A percentile compares a stretch with the other conserved stretches of the same genome.
These are phyloP conservation scores for Chenopodium quinoa DNA, from an alignment of 148 eudicot species.

Conservation along the genomic window DNA sequence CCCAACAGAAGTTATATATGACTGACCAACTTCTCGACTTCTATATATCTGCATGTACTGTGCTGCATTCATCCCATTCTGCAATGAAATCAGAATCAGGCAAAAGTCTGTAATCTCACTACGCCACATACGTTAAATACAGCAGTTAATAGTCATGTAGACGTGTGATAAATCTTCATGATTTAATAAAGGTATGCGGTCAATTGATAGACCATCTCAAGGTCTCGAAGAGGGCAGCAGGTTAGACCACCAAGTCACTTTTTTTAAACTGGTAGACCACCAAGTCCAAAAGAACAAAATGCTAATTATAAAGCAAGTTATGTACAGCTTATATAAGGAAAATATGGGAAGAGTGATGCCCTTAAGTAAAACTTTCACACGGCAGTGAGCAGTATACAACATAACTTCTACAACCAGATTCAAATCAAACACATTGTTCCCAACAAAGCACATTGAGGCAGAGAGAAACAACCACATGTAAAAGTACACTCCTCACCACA, in stretches of 20 bases:
- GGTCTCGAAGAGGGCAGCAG: neutral
- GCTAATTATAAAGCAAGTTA: no score
- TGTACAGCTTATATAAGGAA: no score
- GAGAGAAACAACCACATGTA: neutral
- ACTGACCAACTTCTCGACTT: constrained; percentile 95
- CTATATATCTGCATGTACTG: constrained; percentile 81
- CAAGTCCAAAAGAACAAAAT: no score
- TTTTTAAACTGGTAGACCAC: no score
- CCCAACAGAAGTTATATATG: constrained; percentile 78
- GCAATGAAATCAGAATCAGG: constrained; percentile 23
- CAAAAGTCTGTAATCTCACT: neutral
- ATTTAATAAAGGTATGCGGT: neutral
- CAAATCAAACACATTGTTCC: neutral
- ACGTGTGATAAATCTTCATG: neutral
- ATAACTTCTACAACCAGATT: neutral
- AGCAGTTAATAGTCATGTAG: neutral
- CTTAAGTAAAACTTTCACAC: no score
- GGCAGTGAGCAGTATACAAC: neutral
- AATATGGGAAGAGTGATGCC: no score
- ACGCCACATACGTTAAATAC: neutral
- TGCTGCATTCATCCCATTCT: constrained; percentile 43
- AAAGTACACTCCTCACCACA: neutral
- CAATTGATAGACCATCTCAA: neutral
- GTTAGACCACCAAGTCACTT: no score
- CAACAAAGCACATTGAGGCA: neutral